Conservation (phyloP, 2,329 filamentous ascomycete genomes). For the Fusarium temperatum region DNA sequence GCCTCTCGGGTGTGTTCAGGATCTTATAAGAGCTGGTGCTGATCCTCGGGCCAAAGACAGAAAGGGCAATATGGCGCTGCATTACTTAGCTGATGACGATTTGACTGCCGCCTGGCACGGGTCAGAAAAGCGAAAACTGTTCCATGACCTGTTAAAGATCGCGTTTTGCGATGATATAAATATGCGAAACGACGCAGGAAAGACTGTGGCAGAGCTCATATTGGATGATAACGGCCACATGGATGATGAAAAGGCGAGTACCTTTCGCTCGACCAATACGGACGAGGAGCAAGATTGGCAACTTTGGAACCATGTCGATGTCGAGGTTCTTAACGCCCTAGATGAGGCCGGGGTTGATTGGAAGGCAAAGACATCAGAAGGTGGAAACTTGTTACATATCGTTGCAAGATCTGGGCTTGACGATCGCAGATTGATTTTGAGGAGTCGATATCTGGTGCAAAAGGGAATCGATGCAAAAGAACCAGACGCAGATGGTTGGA, state of each 20-base stretch:
- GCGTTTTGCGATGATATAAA: background rate
- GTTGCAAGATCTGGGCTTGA: background rate
- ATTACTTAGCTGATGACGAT: background rate
- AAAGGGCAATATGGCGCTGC: background rate
- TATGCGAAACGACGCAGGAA: background rate
- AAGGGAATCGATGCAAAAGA: background rate
- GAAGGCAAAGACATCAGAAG: background rate
- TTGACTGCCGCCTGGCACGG: background rate
- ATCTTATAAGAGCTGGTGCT: background rate
- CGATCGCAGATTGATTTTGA: background rate
- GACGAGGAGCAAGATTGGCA: background rate
- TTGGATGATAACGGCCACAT: background rate
- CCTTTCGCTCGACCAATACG: too few relatives aligned
- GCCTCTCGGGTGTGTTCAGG: background rate
- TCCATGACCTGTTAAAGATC: background rate
- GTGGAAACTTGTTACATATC: background rate
- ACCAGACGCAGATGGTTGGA: background rate
- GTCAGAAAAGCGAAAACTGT: accelerated
- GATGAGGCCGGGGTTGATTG: accelerated
- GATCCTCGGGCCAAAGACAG: background rate
- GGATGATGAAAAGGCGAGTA: background rate
- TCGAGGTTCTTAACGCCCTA: accelerated
- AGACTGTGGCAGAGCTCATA: background rate
- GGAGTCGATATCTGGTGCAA: background rate
- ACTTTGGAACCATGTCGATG: accelerated